Conservation (phyloP, 2,329 filamentous ascomycete genomes). For the Didymella sp. region DNA sequence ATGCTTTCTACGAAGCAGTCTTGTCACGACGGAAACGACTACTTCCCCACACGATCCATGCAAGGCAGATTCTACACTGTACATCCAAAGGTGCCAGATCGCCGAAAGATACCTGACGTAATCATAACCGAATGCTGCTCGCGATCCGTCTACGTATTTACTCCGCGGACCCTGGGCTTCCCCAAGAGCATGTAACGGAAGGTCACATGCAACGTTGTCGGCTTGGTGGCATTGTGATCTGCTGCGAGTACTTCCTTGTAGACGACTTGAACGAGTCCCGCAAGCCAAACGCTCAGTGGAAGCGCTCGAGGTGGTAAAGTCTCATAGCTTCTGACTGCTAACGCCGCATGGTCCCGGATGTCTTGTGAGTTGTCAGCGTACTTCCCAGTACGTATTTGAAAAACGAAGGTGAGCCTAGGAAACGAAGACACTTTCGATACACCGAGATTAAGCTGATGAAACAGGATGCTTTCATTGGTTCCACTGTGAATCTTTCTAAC, state of each 20-base stretch:
- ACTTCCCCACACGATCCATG: neutral
- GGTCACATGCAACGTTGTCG: neutral
- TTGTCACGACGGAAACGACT: neutral
- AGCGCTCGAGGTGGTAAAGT: neutral
- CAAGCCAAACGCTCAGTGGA: neutral
- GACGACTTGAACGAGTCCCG: neutral
- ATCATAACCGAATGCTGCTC: neutral
- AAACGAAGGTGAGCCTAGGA: neutral
- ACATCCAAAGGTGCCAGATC: neutral
- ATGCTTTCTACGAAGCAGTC: neutral
- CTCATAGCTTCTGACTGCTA: neutral
- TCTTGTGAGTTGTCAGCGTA: neutral
- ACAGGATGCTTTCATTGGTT: neutral
- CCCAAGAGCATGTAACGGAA: neutral
- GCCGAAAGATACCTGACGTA: neutral
- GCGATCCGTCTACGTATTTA: neutral
- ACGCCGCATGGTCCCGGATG: neutral
- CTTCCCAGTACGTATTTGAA: neutral
- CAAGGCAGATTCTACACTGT: constrained; percentile 1
- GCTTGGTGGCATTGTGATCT: neutral
- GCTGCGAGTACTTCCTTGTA: neutral
- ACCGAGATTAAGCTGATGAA: neutral
- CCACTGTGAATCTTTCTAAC: neutral
- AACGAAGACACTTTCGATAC: neutral
- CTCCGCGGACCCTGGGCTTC: neutral